Conservation (phyloP, 768 basidiomycete species). For the Chlorophyllum brunneum region DNA sequence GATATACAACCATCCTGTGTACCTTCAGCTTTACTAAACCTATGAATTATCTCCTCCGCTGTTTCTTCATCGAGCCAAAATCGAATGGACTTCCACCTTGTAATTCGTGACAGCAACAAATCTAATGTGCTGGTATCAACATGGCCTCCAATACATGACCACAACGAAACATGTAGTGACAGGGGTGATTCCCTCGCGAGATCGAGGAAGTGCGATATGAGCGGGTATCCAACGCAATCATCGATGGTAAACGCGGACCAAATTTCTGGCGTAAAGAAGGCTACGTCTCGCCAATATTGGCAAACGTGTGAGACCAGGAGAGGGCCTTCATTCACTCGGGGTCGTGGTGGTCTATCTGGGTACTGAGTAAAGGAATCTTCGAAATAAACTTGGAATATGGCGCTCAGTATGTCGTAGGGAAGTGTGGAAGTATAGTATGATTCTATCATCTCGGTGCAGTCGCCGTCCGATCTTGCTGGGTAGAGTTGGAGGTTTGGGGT, state of each 20-base stretch:
- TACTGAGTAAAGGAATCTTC: not conserved
- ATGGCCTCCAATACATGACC: not conserved
- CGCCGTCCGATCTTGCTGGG: no score
- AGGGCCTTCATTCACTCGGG: not conserved
- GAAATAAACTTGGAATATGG: not conserved
- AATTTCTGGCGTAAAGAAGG: constrained; percentile 3
- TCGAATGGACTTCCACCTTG: not conserved
- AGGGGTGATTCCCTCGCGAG: not conserved
- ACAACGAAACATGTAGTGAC: not conserved
- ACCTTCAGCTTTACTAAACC: not conserved
- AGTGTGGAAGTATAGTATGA: not conserved
- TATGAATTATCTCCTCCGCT: not conserved
- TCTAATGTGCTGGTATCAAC: not conserved
- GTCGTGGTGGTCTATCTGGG: not conserved
- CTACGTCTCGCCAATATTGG: constrained; percentile 9
- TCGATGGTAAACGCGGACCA: constrained; percentile 2
- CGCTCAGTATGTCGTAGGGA: constrained; percentile 1
- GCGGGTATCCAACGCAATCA: not conserved
- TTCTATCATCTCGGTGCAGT: no score
- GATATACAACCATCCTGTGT: not conserved
- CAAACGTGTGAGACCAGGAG: constrained; percentile 7
- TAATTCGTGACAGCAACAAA: not conserved
- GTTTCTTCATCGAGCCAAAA: constrained; percentile 7
- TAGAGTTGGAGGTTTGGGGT: no score
- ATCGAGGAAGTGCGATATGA: constrained; percentile 5